A percentile compares a stretch with the other conserved stretches of the same genome.
Conservation (phyloP, 2,329 filamentous ascomycete species). For the Verticillium klebahnii region DNA sequence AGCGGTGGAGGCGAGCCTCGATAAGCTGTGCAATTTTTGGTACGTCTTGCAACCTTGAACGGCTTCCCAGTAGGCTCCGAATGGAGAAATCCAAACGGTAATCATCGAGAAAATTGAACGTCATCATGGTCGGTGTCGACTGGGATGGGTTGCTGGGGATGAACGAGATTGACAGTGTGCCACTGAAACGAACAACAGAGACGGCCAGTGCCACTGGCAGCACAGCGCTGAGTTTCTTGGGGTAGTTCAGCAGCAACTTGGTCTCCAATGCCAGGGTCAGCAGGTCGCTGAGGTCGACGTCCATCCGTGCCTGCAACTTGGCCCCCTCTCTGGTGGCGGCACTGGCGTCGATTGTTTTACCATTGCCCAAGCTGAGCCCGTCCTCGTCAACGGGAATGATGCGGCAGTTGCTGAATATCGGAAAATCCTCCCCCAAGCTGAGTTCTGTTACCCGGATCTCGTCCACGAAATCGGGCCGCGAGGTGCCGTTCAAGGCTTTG, state of each 20-base stretch:
- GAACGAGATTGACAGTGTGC: constrained; percentile 89
- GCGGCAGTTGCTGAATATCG: constrained; percentile 96
- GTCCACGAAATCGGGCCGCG: constrained; percentile 86
- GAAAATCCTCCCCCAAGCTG: constrained; percentile 92
- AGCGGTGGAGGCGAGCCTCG: constrained; percentile 73
- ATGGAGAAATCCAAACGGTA: constrained; percentile 82
- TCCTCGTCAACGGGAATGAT: constrained; percentile 89
- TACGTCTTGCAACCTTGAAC: constrained; percentile 77
- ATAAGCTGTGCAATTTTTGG: constrained; percentile 85
- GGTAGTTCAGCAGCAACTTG: constrained; percentile 90
- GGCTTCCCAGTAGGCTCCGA: constrained; percentile 71
- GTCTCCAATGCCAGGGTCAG: constrained; percentile 94
- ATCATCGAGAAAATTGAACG: constrained; percentile 89
- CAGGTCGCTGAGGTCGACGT: constrained; percentile 93
- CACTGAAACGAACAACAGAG: constrained; percentile 89
- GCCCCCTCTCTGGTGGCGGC: constrained; percentile 59
- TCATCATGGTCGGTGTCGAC: constrained; percentile 78
- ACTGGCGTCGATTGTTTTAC: constrained; percentile 46
- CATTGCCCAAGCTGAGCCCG: constrained; percentile 51
- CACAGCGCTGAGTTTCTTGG: constrained; percentile 81
- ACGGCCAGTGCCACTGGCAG: constrained; percentile 89
- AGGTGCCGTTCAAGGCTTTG: constrained; percentile 79
- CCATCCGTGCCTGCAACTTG: constrained; percentile 88
- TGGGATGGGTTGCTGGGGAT: constrained; percentile 70
- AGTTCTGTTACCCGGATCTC: constrained; percentile 93